These are phyloP conservation scores for Monilinia aucupariae DNA, from an alignment of 2,329 filamentous ascomycete genomes.

Conservation along the genomic window DNA sequence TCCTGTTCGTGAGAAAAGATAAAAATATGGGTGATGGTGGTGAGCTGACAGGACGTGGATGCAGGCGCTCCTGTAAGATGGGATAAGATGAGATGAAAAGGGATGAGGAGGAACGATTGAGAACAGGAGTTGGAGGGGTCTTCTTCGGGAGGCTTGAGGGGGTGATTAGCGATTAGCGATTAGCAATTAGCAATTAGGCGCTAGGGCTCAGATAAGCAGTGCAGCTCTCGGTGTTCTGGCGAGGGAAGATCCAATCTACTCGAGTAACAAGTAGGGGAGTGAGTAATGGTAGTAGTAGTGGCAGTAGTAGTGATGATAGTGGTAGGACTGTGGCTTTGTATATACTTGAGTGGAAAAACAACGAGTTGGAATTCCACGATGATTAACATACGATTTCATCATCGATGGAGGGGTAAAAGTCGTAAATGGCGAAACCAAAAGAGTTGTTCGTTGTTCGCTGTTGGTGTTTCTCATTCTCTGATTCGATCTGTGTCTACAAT, in stretches of 20 bases:
- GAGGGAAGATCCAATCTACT: background rate
- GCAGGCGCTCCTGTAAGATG: background rate
- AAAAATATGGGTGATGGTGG: background rate
- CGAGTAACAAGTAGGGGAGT: background rate
- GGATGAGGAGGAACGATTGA: slow-evolving; percentile 2
- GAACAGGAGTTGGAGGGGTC: background rate
- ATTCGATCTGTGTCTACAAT: background rate
- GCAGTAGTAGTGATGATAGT: background rate
- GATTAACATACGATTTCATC: background rate
- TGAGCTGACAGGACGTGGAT: slow-evolving; percentile 15
- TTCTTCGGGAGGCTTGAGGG: background rate
- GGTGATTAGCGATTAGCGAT: background rate
- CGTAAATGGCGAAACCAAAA: background rate
- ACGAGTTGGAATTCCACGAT: background rate
- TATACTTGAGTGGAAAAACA: background rate
- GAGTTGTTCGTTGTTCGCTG: background rate
- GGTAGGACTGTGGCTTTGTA: slow-evolving; percentile 7
- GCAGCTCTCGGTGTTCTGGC: background rate
- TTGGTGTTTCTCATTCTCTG: background rate
- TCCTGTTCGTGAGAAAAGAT: background rate
- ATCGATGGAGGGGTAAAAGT: background rate
- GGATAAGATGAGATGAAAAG: slow-evolving; percentile 5
- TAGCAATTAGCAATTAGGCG: slow-evolving; percentile 19
- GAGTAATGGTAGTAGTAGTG: background rate
- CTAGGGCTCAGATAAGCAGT: slow-evolving; percentile 24